Conservation (phyloP, 192 early-diverging fungal species). For the Coemansia sp. region DNA sequence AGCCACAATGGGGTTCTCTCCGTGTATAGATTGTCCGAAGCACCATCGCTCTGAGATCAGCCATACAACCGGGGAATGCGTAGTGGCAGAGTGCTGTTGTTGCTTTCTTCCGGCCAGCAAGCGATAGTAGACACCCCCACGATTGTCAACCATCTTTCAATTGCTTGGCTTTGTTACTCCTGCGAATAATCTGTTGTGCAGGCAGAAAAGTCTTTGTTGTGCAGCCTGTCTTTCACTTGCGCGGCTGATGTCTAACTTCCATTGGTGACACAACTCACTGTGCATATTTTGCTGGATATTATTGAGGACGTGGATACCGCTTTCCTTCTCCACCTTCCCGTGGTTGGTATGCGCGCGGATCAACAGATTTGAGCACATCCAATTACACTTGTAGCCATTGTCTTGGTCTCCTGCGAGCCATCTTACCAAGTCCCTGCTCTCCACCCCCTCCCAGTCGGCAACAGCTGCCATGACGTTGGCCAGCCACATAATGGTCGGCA, state of each 20-base stretch:
- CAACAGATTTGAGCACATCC: neutral
- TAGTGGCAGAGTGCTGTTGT: neutral
- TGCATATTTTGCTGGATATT: neutral
- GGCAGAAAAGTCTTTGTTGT: neutral
- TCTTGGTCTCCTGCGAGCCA: neutral
- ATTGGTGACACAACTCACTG: neutral
- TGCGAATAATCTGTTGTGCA: neutral
- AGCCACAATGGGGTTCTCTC: neutral
- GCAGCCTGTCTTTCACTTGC: neutral
- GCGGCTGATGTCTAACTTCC: neutral
- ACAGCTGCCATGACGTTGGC: neutral
- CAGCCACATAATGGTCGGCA: slow-evolving; percentile 6
- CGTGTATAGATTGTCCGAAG: neutral
- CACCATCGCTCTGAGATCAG: neutral
- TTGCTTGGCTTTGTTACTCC: neutral
- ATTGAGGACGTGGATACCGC: neutral
- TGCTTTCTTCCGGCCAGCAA: neutral
- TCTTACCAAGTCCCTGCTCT: neutral
- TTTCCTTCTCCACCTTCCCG: neutral
- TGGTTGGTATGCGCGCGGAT: neutral
- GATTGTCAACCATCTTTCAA: neutral
- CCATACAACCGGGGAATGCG: neutral
- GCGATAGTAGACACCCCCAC: neutral
- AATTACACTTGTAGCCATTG: neutral
- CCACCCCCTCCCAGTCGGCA: neutral